Evolutionary conservation across 345 rosid species (phyloP).

Genomic region (Aethionema arabicum): DNA sequence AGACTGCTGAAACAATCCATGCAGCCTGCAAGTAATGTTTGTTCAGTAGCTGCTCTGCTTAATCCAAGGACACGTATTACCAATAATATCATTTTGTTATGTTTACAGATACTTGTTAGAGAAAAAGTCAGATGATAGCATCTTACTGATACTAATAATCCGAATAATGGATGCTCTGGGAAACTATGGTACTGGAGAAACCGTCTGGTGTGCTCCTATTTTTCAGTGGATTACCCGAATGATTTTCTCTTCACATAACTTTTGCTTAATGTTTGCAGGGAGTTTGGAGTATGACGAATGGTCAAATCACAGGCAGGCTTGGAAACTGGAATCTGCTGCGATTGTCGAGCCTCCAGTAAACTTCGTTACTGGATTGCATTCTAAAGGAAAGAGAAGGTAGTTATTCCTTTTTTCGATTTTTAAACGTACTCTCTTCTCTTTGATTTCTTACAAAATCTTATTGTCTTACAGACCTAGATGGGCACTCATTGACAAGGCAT

Average conservation of each 20-base stretch:
- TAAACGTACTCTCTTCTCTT: conserved; percentile 11
- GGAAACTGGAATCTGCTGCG: conserved; percentile 98
- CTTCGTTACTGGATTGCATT: conserved; percentile 77
- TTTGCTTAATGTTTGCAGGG: conserved; percentile 45
- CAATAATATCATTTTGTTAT: conserved; percentile 27
- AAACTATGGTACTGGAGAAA: conserved; percentile 70
- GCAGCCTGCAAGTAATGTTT: conserved; percentile 84
- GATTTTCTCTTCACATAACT: conserved; percentile 18
- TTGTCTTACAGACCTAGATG: conserved; percentile 81
- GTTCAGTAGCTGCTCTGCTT: conserved; percentile 27
- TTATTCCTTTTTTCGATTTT: conserved; percentile 14
- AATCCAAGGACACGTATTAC: conserved; percentile 19
- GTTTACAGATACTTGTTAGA: conserved; percentile 72
- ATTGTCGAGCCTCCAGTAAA: conserved; percentile 92
- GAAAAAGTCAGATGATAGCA: conserved; percentile 98
- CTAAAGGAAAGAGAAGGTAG: conserved; percentile 93
- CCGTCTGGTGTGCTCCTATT: conserved; percentile 23
- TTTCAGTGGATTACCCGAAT: conserved; percentile 19
- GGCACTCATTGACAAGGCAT: conserved; percentile 94
- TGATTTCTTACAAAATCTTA: conserved; percentile 15
- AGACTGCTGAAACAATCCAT: conserved; percentile 78
- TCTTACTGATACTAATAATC: conserved; percentile 75
- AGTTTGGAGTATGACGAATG: conserved; percentile 95
- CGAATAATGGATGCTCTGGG: conserved; percentile 94
- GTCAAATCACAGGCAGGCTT: conserved; percentile 96